Evolutionary conservation across 2,329 filamentous ascomycete genomes (phyloP).

Genomic region (Cryphonectria naterciae): DNA sequence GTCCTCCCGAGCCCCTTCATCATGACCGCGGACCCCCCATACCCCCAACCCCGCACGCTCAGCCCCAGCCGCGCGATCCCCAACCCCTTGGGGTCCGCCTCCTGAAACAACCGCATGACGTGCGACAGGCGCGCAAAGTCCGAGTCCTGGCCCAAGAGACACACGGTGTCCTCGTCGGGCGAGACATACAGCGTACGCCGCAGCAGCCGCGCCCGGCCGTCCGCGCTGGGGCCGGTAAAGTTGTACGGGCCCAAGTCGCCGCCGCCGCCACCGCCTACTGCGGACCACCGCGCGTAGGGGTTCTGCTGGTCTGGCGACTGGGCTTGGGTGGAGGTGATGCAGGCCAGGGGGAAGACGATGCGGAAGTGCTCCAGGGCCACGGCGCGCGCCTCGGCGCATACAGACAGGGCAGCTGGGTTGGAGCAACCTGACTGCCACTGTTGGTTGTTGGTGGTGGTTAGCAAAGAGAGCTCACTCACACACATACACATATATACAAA

Average conservation of each 20-base stretch:
- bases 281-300: background rate
- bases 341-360: constrained; percentile 37
- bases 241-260: constrained; percentile 28
- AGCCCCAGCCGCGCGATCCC: constrained; percentile 37
- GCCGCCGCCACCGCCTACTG: constrained; percentile 9
- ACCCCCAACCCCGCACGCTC: constrained; percentile 35
- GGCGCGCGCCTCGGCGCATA: constrained; percentile 39
- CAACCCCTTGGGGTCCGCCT: constrained; percentile 30
- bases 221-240: constrained; percentile 16
- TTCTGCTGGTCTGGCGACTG: background rate
- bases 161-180: constrained; percentile 38
- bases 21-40: constrained; percentile 33
- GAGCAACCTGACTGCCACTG: constrained; percentile 39
- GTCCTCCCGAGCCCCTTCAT: constrained; percentile 33
- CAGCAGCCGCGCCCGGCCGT: constrained; percentile 11
- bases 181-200: constrained; percentile 38
- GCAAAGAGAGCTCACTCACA: background rate
- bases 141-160: constrained; percentile 38
- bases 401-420: constrained; percentile 41
- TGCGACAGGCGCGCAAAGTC: constrained; percentile 32
- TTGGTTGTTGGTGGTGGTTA: background rate
- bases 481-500: too few relatives aligned
- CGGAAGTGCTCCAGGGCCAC: constrained; percentile 39
- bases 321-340: constrained; percentile 17
- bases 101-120: constrained; percentile 33